Evolutionary conservation across 129 eudicot genomes (phyloP), one percentile per base, ranked within the genome.

Genomic region (Pittosporum tobira): DNA sequence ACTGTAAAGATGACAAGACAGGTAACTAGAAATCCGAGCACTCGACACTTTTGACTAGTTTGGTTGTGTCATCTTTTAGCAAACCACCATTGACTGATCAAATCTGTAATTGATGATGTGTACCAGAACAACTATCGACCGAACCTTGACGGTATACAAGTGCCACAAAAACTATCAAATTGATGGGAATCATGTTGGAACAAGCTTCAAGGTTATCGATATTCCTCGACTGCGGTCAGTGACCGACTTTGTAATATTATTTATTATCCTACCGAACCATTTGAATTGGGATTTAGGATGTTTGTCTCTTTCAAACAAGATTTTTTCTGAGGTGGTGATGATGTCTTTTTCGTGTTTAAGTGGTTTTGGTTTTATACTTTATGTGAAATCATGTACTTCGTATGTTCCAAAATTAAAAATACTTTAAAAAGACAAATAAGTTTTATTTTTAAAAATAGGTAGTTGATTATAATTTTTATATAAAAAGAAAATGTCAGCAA

Each of bases 171-270:
- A n/a, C n/a, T 9, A 54, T 25, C 59, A 3, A 28, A 29, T 55
- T 8, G 23, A 55, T 31, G 19, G 40, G 46, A n/a, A 15, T 52
- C 44, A 25, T 40, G 62, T 42, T 15, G 46, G 46, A 40, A 40
- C 46, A 12, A 40, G 46, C 14, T 40, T 40, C 46, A 40, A 40
- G 46, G 46, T 10, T 40, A 18, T 53, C 44, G 19, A 5, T 25
- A 56, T 66, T 62, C 63, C 71, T 66, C 71, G 29, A 26, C 63
- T 26, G 71, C 53, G 19, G 31, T 24, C 62, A 24, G 30, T 25
- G 46, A 26, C 63, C n/a, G n/a, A n/a, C n/a, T n/a, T n/a, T n/a
- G n/a, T 38, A 2, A 10, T 1, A 40, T 1, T 10, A 10, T 40
- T 40, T 40, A 14, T 11, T 13, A 40, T 10, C 46, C 1, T 40